Percentiles rank a stretch among this genome's conserved stretches.
Evolutionary conservation across 345 rosid species (phyloP).

Genomic region (Citrus unshiu): DNA sequence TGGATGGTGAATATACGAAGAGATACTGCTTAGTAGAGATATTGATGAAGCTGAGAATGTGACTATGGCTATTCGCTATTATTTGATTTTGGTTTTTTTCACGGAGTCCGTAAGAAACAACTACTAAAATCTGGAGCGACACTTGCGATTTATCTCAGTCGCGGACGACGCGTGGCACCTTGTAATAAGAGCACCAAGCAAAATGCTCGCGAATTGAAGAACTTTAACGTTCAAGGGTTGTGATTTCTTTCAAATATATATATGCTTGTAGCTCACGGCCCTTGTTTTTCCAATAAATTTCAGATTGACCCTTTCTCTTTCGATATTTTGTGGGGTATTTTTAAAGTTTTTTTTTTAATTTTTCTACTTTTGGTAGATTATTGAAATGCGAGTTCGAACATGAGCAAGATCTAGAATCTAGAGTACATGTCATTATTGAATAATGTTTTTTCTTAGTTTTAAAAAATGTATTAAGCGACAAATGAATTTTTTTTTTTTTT

Average conservation of each 20-base stretch:
- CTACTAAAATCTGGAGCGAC: constrained; percentile 5
- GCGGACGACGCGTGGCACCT: constrained; percentile 21
- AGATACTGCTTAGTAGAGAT: constrained; percentile 5
- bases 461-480: neutral
- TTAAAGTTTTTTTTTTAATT: neutral
- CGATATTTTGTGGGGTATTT: neutral
- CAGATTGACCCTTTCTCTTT: neutral
- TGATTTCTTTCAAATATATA: constrained; percentile 10
- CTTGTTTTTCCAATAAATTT: neutral
- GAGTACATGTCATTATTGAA: neutral
- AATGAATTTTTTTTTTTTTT: neutral
- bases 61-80: neutral
- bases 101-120: neutral
- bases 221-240: neutral
- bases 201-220: constrained; percentile 16
- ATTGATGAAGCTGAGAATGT: neutral
- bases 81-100: neutral
- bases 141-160: constrained; percentile 29
- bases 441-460: neutral
- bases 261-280: neutral
- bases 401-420: neutral
- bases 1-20: constrained; percentile 1
- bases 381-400: neutral
- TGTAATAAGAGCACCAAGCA: constrained; percentile 25
- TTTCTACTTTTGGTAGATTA: too few relatives aligned